Evolutionary conservation across 169 alveolate species (phyloP).

Genomic region (Ichthyophthirius multifiliis): DNA sequence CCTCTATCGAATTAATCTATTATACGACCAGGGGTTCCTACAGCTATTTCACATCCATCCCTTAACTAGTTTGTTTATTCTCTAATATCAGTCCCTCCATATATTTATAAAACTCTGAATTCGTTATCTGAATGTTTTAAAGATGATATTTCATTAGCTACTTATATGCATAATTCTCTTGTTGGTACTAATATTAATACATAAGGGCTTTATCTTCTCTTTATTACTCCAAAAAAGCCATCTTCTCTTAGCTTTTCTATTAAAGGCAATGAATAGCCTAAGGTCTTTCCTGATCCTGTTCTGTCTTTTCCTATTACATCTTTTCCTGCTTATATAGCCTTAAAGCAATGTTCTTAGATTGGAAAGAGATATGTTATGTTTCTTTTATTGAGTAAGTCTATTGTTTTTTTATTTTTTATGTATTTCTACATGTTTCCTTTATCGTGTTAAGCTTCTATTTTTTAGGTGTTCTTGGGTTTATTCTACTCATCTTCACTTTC

Average conservation of each 20-base stretch:
- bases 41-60: slow-evolving; percentile 83
- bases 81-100: slow-evolving; percentile 87
- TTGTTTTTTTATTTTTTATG: slow-evolving; percentile 43
- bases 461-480: neutral
- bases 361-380: slow-evolving; percentile 76
- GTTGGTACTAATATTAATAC: slow-evolving; percentile 93
- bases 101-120: slow-evolving; percentile 70
- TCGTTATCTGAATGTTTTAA: slow-evolving; percentile 70
- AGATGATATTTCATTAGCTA: slow-evolving; percentile 84
- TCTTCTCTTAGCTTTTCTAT: slow-evolving; percentile 76
- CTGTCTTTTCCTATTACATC: slow-evolving; percentile 86
- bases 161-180: slow-evolving; percentile 93
- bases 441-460: neutral
- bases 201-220: slow-evolving; percentile 52
- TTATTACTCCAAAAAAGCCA: slow-evolving; percentile 49
- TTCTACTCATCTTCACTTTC: slow-evolving; percentile 5
- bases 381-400: slow-evolving; percentile 36
- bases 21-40: slow-evolving; percentile 91
- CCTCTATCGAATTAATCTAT: slow-evolving; percentile 84
- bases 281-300: slow-evolving; percentile 90
- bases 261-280: slow-evolving; percentile 84
- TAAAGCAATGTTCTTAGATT: slow-evolving; percentile 78
- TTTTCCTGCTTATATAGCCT: slow-evolving; percentile 74
- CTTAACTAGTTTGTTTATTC: slow-evolving; percentile 70
- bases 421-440: neutral